These are phyloP conservation scores for Epichloe sibirici DNA, from an alignment of 2,329 filamentous ascomycete species.

Conservation along the genomic window DNA sequence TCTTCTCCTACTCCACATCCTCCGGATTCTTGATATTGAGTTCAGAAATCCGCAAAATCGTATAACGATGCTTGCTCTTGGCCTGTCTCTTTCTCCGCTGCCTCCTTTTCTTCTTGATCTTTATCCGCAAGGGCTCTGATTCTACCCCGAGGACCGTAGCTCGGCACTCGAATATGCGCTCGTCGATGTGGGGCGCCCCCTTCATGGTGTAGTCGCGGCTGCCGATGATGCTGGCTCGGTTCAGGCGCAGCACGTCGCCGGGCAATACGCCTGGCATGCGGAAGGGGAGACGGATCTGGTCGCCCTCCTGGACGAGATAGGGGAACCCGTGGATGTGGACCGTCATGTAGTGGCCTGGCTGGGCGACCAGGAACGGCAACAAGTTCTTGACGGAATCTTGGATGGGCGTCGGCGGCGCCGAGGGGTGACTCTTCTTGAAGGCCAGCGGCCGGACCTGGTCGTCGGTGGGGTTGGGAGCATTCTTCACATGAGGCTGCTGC, in stretches of 20 bases:
- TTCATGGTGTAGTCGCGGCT: conserved; percentile 85
- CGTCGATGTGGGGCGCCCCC: conserved; percentile 70
- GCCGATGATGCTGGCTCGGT: conserved; percentile 71
- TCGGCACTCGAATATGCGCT: conserved; percentile 71
- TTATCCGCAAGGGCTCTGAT: conserved; percentile 62
- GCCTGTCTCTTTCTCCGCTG: conserved; percentile 63
- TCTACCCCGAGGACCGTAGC: conserved; percentile 78
- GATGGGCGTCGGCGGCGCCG: conserved; percentile 26
- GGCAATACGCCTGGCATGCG: conserved; percentile 63
- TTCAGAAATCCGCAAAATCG: conserved; percentile 74
- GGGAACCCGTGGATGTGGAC: conserved; percentile 68
- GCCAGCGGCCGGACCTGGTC: conserved; percentile 22
- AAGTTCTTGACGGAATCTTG: conserved; percentile 45
- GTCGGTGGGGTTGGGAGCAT: conserved; percentile 25
- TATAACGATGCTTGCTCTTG: conserved; percentile 84
- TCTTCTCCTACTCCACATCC: conserved; percentile 18
- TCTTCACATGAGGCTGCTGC: conserved; percentile 21
- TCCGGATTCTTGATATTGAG: conserved; percentile 47
- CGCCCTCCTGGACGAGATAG: conserved; percentile 68
- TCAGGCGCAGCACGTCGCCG: conserved; percentile 78
- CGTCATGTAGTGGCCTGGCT: conserved; percentile 67
- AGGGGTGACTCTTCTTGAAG: conserved; percentile 28
- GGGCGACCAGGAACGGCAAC: conserved; percentile 59
- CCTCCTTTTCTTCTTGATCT: conserved; percentile 72
- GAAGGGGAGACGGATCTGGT: conserved; percentile 63